These are phyloP conservation scores for Aurantiochytrium sp. DNA, from an alignment of 108 stramenopile genomes.

Conservation along the genomic window DNA sequence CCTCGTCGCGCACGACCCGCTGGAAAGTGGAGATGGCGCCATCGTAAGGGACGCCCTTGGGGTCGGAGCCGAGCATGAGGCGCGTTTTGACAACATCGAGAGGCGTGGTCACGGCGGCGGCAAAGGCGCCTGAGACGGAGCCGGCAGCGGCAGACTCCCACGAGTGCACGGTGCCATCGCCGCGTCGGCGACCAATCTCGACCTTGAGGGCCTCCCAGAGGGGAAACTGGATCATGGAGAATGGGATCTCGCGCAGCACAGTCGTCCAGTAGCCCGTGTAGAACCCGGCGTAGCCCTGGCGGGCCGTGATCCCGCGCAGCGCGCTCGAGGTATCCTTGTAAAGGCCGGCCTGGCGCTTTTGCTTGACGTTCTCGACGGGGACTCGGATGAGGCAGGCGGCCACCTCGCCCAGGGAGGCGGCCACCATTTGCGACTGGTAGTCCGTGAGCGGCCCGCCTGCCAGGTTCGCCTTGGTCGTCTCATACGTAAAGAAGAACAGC, in stretches of 20 bases:
- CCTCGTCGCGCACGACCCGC: constrained; percentile 46
- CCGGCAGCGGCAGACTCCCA: constrained; percentile 61
- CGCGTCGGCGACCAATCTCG: constrained; percentile 38
- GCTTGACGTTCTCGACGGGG: constrained; percentile 95
- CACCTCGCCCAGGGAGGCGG: constrained; percentile 84
- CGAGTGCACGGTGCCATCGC: constrained; percentile 41
- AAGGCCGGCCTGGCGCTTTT: constrained; percentile 77
- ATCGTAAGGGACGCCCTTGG: constrained; percentile 37
- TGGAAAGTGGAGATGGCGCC: constrained; percentile 41
- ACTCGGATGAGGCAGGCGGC: constrained; percentile 91
- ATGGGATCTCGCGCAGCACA: constrained; percentile 59
- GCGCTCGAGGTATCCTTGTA: constrained; percentile 37
- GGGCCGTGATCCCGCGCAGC: constrained; percentile 36
- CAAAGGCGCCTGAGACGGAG: constrained; percentile 52
- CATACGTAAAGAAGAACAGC: constrained; percentile 92
- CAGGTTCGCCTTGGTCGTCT: constrained; percentile 51
- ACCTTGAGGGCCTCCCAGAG: constrained; percentile 61
- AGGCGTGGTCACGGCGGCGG: constrained; percentile 62
- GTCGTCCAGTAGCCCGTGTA: constrained; percentile 60
- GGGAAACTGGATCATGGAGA: constrained; percentile 63
- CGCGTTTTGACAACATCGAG: constrained; percentile 65
- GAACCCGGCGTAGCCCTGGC: constrained; percentile 49
- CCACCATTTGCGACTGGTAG: constrained; percentile 67
- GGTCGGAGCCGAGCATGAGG: constrained; percentile 48
- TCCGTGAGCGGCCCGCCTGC: constrained; percentile 31